Evolutionary conservation across 768 basidiomycete genomes (phyloP), one percentile per base, ranked within the genome.

Genomic region (Clavulina sp.): DNA sequence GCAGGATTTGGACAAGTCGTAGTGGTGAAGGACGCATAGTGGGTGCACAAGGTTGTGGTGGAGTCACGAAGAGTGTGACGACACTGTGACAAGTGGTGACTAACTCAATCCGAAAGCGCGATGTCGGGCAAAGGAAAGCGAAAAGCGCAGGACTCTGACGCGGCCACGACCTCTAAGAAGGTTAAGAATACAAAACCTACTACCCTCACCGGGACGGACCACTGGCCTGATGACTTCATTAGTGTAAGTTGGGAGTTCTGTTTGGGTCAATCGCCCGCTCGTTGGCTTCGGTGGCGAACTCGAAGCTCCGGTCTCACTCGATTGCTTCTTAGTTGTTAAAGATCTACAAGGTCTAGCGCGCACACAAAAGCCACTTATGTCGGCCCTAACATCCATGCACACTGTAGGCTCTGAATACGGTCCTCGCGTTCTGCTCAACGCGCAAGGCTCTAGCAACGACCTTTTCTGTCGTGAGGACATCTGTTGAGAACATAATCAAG

Each of bases 401-500:
- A 13, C 18, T 40, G 4, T 43, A 92, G 84, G 84, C 87, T 6
- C 67, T 92, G 44, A 92, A 91, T 58, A 86, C 87, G 13, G 84
- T 93, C 3, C 73, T 91, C 36, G 87, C 83, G 0, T 93, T 93
- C 60, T 73, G 87, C 34, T 83, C 84, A 2, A 79, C 84, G 0
- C 72, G 84, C 55, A 83, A 84, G 57, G 76, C 84, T 56, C 63
- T 92, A 31, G 82, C 85, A 4, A 79, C 76, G 4, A 89, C 84
- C 0, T 92, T 89, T 59, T 69, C 77, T 4, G 73, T 77, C 2
- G 71, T 91, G 24, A 73, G 81, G 40, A 70, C 74, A 13, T 85
- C 84, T n/a, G 85, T 87, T 0, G 87, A 92, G 66, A 69, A 73
- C 44, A 69, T 91, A 5, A 63, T 89, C 19, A 84, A 84, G 59